phyloP scores from a whole-genome alignment of 805 yeast species.

The Candida manassasensis region DNA sequence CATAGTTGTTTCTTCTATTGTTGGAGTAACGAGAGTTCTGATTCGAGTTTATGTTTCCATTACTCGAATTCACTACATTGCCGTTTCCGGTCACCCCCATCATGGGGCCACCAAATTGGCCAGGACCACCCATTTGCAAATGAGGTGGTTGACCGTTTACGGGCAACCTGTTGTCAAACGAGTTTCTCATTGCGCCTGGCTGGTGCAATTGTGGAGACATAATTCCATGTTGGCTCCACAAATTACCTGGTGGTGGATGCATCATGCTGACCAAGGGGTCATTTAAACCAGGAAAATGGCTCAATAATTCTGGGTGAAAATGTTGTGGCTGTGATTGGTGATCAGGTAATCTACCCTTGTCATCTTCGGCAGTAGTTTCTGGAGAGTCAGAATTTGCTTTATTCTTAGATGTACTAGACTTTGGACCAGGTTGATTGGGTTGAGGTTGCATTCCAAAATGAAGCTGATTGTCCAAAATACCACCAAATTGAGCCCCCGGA shows the following conservation, averaged over 20 bases:
- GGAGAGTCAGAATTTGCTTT: neutral
- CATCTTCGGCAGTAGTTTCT: conserved; percentile 1
- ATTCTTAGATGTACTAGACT: no score
- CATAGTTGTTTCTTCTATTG: conserved; percentile 10
- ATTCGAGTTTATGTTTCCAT: conserved; percentile 5
- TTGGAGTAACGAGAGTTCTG: conserved; percentile 9
- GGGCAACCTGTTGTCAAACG: conserved; percentile 4
- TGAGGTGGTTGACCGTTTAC: conserved; percentile 1
- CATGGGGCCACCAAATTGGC: conserved; percentile 6
- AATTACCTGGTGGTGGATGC: conserved; percentile 7
- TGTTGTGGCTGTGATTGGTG: conserved; percentile 2
- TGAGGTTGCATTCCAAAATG: conserved; percentile 1
- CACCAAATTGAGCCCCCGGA: conserved; percentile 16
- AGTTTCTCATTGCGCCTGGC: conserved; percentile 6
- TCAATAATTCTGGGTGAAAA: conserved; percentile 3
- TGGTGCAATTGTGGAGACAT: conserved; percentile 7
- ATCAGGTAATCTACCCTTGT: conserved; percentile 1
- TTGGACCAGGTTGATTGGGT: conserved; percentile 1
- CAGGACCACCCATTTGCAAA: conserved; percentile 2
- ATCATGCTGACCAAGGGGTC: conserved; percentile 3
- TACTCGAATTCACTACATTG: conserved; percentile 3
- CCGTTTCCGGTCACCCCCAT: conserved; percentile 6
- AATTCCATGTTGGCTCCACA: conserved; percentile 17
- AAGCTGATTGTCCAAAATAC: conserved; percentile 14
- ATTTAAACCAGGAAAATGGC: conserved; percentile 4